Evolutionary conservation across 345 rosid species (phyloP).

Genomic region (Hevea brasiliensis): DNA sequence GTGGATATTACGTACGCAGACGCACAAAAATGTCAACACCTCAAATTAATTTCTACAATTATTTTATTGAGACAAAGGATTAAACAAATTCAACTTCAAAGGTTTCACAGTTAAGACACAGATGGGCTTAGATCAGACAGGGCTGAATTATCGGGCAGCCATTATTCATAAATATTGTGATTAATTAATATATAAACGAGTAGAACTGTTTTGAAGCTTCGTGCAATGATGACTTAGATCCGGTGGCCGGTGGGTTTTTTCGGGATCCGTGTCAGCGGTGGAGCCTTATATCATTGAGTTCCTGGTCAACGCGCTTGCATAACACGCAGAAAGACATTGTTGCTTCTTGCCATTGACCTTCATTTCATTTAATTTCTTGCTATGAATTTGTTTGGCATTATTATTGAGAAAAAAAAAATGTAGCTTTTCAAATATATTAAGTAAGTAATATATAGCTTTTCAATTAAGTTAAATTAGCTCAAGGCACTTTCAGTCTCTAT

Average conservation of each 20-base stretch:
- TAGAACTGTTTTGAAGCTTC: slow-evolving; percentile 55
- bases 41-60: slow-evolving; percentile 31
- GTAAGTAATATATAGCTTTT: too few species aligned
- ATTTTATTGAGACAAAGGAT: slow-evolving; percentile 8
- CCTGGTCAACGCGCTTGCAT: slow-evolving; percentile 47
- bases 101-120: slow-evolving; percentile 26
- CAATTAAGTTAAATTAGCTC: too few species aligned
- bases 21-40: slow-evolving; percentile 65
- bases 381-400: too few species aligned
- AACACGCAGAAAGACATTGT: slow-evolving; percentile 22
- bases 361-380: too few species aligned
- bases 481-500: too few species aligned
- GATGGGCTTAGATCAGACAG: slow-evolving; percentile 20
- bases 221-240: slow-evolving; percentile 23
- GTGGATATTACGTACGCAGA: slow-evolving; percentile 15
- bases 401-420: too few species aligned
- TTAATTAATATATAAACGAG: background rate
- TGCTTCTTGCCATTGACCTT: slow-evolving; percentile 24
- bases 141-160: slow-evolving; percentile 47
- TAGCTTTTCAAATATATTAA: too few species aligned
- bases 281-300: slow-evolving; percentile 16
- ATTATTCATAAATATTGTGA: too few species aligned
- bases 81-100: slow-evolving; percentile 36
- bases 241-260: slow-evolving; percentile 21
- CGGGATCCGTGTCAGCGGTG: slow-evolving; percentile 20